A percentile compares a stretch with the other conserved stretches of the same genome.
Evolutionary conservation across 164 flowering plant species (phyloP).

Genomic region (Stephania cephalantha): DNA sequence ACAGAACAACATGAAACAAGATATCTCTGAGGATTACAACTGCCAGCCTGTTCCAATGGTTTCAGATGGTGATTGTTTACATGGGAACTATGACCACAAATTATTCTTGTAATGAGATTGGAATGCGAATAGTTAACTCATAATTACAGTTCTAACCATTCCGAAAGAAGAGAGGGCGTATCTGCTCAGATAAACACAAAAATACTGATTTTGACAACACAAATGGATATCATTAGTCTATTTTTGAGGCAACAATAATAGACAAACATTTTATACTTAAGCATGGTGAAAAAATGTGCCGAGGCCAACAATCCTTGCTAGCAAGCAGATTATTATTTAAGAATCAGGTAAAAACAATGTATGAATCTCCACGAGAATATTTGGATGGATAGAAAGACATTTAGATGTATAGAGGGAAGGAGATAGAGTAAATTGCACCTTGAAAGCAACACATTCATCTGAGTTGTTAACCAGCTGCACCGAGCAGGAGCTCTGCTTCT

Average conservation of each 20-base stretch:
- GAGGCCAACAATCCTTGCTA: background rate
- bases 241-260: no score
- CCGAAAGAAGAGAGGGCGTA: no score
- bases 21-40: background rate
- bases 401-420: background rate
- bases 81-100: background rate
- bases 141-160: no score
- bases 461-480: slow-evolving; percentile 56
- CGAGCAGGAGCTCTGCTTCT: slow-evolving; percentile 64
- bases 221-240: no score
- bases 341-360: background rate
- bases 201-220: no score
- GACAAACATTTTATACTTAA: no score
- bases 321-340: background rate
- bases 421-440: slow-evolving; percentile 37
- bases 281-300: background rate
- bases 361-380: background rate
- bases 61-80: background rate
- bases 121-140: no score
- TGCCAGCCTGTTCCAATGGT: background rate
- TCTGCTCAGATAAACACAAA: no score
- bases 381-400: no score
- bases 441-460: slow-evolving; percentile 69
- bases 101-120: no score
- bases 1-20: background rate